Conservation (phyloP, 768 basidiomycete species). For the Leccinum subgranulosum region DNA sequence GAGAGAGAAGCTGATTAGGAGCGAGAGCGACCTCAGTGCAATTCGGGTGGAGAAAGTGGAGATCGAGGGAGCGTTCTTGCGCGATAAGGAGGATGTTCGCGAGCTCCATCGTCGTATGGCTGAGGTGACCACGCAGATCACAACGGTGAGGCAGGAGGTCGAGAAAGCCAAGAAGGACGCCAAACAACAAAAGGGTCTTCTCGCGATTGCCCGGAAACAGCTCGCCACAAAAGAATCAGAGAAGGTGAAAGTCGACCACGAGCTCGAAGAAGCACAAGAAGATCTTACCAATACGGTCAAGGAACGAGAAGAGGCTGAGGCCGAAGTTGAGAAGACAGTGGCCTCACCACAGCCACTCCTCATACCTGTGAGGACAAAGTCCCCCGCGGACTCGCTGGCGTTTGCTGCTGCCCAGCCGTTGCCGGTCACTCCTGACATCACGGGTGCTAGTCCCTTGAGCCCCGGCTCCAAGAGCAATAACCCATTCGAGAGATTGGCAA, state of each 20-base stretch:
- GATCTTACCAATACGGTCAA: slow-evolving; percentile 50
- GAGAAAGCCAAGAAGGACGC: slow-evolving; percentile 93
- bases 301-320: slow-evolving; percentile 57
- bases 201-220: slow-evolving; percentile 95
- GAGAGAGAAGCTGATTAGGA: slow-evolving; percentile 76
- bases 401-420: slow-evolving; percentile 72
- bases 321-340: slow-evolving; percentile 38
- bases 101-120: slow-evolving; percentile 82
- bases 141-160: slow-evolving; percentile 64
- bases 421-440: slow-evolving; percentile 64
- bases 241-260: slow-evolving; percentile 64
- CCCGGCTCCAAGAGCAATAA: slow-evolving; percentile 75
- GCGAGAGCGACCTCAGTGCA: slow-evolving; percentile 91
- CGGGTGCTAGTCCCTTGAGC: slow-evolving; percentile 43
- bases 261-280: slow-evolving; percentile 61
- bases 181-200: slow-evolving; percentile 92
- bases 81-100: slow-evolving; percentile 93
- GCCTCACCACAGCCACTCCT: slow-evolving; percentile 2
- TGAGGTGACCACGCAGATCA: slow-evolving; percentile 72
- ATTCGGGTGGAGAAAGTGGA: slow-evolving; percentile 88
- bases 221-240: slow-evolving; percentile 79
- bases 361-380: slow-evolving; percentile 34
- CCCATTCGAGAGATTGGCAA: slow-evolving; percentile 77
- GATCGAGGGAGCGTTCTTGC: slow-evolving; percentile 77
- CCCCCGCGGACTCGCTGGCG: slow-evolving; percentile 45